Evolutionary conservation across 2,329 filamentous ascomycete genomes (phyloP).

Genomic region (Aspergillus texensis): DNA sequence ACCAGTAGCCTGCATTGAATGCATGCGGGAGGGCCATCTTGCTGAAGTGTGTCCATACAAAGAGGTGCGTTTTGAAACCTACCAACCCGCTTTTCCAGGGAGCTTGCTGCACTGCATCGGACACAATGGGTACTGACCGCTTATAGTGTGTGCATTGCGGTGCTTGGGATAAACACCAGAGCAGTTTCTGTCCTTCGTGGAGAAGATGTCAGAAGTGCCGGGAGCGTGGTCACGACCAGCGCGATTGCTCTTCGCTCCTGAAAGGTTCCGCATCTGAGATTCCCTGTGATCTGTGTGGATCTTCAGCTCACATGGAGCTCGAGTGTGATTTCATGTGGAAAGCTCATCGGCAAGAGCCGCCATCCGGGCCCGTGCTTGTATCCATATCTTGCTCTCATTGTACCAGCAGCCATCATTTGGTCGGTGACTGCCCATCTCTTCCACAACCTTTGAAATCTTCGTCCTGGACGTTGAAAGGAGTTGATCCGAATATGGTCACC

Average conservation of each 20-base stretch:
- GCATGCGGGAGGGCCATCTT: conserved; percentile 47
- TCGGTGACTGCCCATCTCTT: conserved; percentile 48
- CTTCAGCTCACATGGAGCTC: conserved; percentile 59
- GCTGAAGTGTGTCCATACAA: conserved; percentile 46
- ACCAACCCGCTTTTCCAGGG: not conserved
- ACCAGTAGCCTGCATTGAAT: conserved; percentile 47
- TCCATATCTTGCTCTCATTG: conserved; percentile 50
- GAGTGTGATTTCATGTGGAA: conserved; percentile 64
- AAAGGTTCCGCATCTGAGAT: conserved; percentile 55
- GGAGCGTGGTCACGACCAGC: conserved; percentile 60
- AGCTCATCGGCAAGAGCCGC: conserved; percentile 30
- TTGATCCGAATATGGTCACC: conserved; percentile 40
- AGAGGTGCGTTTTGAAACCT: conserved; percentile 35
- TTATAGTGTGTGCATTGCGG: conserved; percentile 47
- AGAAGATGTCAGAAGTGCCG: conserved; percentile 58
- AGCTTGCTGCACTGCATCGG: not conserved
- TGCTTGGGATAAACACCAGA: conserved; percentile 43
- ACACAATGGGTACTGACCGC: not conserved
- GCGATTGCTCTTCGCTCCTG: conserved; percentile 60
- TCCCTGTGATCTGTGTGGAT: conserved; percentile 64
- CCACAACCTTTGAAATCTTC: conserved; percentile 31
- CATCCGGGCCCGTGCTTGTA: conserved; percentile 36
- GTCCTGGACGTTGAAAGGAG: conserved; percentile 43
- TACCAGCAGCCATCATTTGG: conserved; percentile 45
- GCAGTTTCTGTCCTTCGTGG: conserved; percentile 43